These are phyloP conservation scores for Aspergillus sojae DNA, from an alignment of 2,329 filamentous ascomycete species.

Conservation along the genomic window DNA sequence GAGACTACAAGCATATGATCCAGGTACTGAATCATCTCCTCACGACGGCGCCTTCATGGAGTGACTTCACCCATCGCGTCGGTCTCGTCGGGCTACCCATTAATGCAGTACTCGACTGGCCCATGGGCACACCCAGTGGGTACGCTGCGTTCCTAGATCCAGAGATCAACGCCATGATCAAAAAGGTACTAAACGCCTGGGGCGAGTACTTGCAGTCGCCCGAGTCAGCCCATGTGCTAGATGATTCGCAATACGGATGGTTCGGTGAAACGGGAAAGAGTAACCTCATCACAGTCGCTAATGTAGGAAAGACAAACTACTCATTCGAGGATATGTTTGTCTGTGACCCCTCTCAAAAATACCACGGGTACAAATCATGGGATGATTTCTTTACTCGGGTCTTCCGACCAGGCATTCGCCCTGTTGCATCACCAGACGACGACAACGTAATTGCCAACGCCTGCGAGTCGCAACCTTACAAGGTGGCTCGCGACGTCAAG, in stretches of 20 bases:
- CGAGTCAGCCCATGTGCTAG: constrained; percentile 56
- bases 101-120: constrained; percentile 61
- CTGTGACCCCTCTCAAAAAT: constrained; percentile 20
- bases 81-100: constrained; percentile 60
- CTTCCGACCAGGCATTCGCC: constrained; percentile 58
- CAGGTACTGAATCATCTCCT: constrained; percentile 62
- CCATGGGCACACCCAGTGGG: constrained; percentile 59
- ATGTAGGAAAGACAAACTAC: constrained; percentile 2
- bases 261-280: constrained; percentile 54
- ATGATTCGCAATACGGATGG: constrained; percentile 53
- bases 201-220: constrained; percentile 56
- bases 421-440: constrained; percentile 57
- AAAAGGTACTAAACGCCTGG: constrained; percentile 58
- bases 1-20: constrained; percentile 69
- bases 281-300: constrained; percentile 34
- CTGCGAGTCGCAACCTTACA: constrained; percentile 66
- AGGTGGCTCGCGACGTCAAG: constrained; percentile 53
- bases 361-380: constrained; percentile 65
- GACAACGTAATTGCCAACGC: constrained; percentile 61
- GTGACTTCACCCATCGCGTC: constrained; percentile 31
- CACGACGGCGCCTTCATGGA: constrained; percentile 35
- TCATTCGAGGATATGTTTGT: constrained; percentile 24
- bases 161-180: constrained; percentile 56
- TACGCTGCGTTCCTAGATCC: constrained; percentile 57
- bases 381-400: constrained; percentile 70